Percentiles rank a stretch among this genome's conserved stretches.
Evolutionary conservation across 139 green algal species (phyloP).

Genomic region (Auxenochlorella pyrenoidosa): DNA sequence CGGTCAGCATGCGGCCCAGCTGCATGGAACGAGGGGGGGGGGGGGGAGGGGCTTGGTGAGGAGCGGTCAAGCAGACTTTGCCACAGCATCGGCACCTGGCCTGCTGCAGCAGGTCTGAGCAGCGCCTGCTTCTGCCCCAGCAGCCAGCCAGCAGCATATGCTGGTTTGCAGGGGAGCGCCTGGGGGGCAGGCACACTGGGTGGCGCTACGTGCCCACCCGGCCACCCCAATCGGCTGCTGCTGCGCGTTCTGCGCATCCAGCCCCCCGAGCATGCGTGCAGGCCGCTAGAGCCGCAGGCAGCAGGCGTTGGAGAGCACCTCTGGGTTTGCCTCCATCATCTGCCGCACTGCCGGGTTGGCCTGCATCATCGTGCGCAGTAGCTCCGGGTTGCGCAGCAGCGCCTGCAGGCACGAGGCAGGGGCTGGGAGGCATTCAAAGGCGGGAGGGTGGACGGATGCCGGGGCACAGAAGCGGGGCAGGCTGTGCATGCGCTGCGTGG

Average conservation of each 20-base stretch:
- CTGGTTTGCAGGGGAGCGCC: neutral
- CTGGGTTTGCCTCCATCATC: slow-evolving; percentile 77
- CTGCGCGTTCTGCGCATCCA: neutral
- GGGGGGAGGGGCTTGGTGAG: slow-evolving; percentile 45
- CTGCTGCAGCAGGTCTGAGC: too few relatives aligned
- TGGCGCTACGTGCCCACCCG: neutral
- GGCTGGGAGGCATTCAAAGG: neutral
- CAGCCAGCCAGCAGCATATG: too few relatives aligned
- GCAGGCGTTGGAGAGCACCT: slow-evolving; percentile 63
- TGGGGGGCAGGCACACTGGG: neutral
- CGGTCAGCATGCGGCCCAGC: slow-evolving; percentile 88
- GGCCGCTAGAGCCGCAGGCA: too few relatives aligned
- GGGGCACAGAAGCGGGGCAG: too few relatives aligned
- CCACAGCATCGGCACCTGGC: too few relatives aligned
- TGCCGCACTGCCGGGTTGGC: slow-evolving; percentile 81
- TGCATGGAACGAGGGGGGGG: slow-evolving; percentile 61
- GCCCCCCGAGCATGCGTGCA: too few relatives aligned
- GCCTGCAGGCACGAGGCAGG: slow-evolving; percentile 66
- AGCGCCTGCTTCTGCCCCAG: too few relatives aligned
- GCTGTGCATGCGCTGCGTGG: too few relatives aligned
- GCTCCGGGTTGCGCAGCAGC: slow-evolving; percentile 87
- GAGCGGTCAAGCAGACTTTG: neutral
- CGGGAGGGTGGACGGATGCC: neutral
- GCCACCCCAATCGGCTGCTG: neutral
- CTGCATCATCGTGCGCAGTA: slow-evolving; percentile 82